These are phyloP conservation scores for Nepenthes mirabilis DNA, from an alignment of 148 eudicot genomes.

Conservation along the genomic window DNA sequence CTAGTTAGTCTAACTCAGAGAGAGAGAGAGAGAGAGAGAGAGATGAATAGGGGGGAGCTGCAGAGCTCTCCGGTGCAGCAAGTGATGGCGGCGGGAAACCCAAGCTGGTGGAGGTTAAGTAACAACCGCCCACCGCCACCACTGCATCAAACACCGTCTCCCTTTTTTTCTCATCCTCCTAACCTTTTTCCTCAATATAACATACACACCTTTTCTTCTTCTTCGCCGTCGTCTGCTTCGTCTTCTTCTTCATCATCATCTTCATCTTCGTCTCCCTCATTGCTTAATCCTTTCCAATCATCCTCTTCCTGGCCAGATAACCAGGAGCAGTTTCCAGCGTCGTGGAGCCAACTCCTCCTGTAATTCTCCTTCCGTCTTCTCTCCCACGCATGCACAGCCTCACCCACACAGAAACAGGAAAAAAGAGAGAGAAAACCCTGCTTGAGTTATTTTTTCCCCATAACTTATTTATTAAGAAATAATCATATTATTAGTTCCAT, in stretches of 20 bases:
- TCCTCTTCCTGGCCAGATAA: conserved; percentile 7
- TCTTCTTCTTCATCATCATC: conserved; percentile 9
- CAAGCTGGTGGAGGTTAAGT: conserved; percentile 38
- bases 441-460: too few species aligned
- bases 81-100: conserved; percentile 53
- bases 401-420: too few species aligned
- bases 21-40: conserved; percentile 7
- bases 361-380: conserved; percentile 15
- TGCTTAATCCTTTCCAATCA: conserved; percentile 7
- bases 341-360: conserved; percentile 73
- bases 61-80: conserved; percentile 76
- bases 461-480: not conserved
- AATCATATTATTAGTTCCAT: not conserved
- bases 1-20: conserved; percentile 12
- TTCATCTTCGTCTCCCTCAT: conserved; percentile 11
- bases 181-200: conserved; percentile 8
- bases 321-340: conserved; percentile 40
- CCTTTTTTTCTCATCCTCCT: conserved; percentile 14
- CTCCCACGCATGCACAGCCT: too few species aligned
- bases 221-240: conserved; percentile 11
- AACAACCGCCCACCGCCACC: conserved; percentile 32
- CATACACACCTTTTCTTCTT: conserved; percentile 3
- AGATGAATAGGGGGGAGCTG: conserved; percentile 57
- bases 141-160: conserved; percentile 5
- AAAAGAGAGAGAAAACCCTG: not conserved